Conservation (phyloP, 2,329 filamentous ascomycete genomes). For the Exophiala lecanii-corni region DNA sequence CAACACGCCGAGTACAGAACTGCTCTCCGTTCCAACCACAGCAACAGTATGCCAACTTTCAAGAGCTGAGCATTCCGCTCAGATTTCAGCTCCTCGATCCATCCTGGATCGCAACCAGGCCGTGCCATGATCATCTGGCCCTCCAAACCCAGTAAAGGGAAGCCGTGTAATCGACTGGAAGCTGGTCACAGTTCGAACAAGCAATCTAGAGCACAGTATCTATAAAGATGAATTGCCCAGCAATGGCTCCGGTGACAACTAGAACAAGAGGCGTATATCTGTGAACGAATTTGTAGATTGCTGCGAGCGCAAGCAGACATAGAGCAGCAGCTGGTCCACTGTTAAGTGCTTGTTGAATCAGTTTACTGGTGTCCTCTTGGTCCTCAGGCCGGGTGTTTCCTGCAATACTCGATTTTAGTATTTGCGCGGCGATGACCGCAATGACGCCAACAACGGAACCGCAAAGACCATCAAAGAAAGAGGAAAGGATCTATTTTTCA, state of each 20-base stretch:
- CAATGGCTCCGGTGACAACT: constrained; percentile 2
- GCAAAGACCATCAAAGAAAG: too few relatives aligned
- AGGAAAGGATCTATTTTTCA: too few relatives aligned
- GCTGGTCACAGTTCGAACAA: constrained; percentile 6
- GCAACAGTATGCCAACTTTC: too few relatives aligned
- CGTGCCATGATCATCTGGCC: constrained; percentile 2
- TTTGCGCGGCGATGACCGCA: too few relatives aligned
- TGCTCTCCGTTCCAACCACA: too few relatives aligned
- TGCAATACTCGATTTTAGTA: too few relatives aligned
- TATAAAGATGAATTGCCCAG: constrained; percentile 4
- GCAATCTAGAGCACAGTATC: constrained; percentile 1
- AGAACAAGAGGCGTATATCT: constrained; percentile 2
- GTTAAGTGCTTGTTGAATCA: constrained; percentile 1
- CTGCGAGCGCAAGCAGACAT: background rate
- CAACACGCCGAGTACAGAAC: too few relatives aligned
- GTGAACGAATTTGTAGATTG: constrained; percentile 1
- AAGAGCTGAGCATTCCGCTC: background rate
- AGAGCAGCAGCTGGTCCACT: background rate
- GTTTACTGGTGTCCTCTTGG: background rate
- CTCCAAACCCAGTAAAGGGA: constrained; percentile 1
- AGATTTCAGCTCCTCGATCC: constrained; percentile 2
- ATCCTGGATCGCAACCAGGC: constrained; percentile 2
- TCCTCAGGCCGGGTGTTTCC: background rate
- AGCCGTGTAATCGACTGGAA: constrained; percentile 1
- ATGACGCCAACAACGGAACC: too few relatives aligned